Evolutionary conservation across 106 monocot species (phyloP).

Genomic region (Platanthera guangdongensis): DNA sequence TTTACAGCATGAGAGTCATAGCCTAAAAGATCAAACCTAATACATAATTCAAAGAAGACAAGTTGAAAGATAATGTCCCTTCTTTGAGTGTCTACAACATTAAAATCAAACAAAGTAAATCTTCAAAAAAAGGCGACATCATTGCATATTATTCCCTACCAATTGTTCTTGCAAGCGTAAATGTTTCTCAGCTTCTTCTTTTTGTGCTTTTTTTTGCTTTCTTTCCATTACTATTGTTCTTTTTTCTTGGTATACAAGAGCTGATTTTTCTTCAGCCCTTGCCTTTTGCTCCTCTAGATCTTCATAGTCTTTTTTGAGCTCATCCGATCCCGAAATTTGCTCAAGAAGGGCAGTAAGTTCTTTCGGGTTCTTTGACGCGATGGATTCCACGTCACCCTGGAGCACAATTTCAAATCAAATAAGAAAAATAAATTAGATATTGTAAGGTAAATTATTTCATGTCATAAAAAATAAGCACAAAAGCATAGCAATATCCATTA

Average conservation of each 20-base stretch:
- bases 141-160: constrained; percentile 24
- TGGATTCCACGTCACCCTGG: constrained; percentile 97
- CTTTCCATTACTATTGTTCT: constrained; percentile 81
- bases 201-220: constrained; percentile 98
- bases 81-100: no score
- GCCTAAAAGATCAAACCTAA: no score
- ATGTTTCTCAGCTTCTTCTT: constrained; percentile 99
- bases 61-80: no score
- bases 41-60: no score
- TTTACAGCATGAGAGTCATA: no score
- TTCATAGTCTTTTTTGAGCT: constrained; percentile 87
- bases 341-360: constrained; percentile 79
- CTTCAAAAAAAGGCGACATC: not conserved
- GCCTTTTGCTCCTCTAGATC: constrained; percentile 70
- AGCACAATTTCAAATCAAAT: constrained; percentile 6
- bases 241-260: constrained; percentile 92
- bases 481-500: not conserved
- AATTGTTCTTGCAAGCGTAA: constrained; percentile 77
- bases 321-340: constrained; percentile 96
- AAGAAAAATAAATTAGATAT: not conserved
- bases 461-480: not conserved
- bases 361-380: constrained; percentile 98
- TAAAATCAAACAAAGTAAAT: not conserved
- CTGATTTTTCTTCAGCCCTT: constrained; percentile 74
- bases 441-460: not conserved